Evolutionary conservation across 495 filamentous ascomycete genomes (phyloP).

Genomic region (Penicillium longicatenatum): DNA sequence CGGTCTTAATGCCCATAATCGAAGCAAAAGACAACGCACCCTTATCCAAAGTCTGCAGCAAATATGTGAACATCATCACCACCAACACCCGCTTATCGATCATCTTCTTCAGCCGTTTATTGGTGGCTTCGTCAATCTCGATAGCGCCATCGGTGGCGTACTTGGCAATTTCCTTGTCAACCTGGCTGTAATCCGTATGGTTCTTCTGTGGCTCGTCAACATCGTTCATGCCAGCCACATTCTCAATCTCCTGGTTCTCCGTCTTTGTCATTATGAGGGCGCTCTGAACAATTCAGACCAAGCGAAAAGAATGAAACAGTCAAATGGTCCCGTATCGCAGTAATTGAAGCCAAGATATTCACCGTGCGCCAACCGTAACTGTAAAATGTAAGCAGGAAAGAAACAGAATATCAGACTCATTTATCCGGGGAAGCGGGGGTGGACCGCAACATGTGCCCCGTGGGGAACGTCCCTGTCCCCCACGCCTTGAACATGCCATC

Average conservation of each 20-base stretch:
- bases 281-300: background rate
- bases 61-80: slow-evolving; percentile 54
- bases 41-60: slow-evolving; percentile 70
- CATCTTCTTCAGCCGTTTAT: slow-evolving; percentile 49
- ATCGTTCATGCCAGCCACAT: slow-evolving; percentile 3
- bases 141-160: slow-evolving; percentile 55
- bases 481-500: slow-evolving; percentile 4
- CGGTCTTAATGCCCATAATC: slow-evolving; percentile 63
- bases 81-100: slow-evolving; percentile 58
- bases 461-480: slow-evolving; percentile 15
- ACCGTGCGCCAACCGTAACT: background rate
- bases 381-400: background rate
- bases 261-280: slow-evolving; percentile 10
- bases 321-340: background rate
- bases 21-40: slow-evolving; percentile 67
- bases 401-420: background rate
- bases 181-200: slow-evolving; percentile 49
- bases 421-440: slow-evolving; percentile 17
- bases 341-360: background rate
- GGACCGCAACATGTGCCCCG: slow-evolving; percentile 14
- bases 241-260: slow-evolving; percentile 14
- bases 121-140: slow-evolving; percentile 56
- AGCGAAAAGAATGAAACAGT: background rate
- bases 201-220: slow-evolving; percentile 44
- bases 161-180: slow-evolving; percentile 64